Base-by-base conservation (phyloP, 1,284 basidiomycete genomes). In the Phaffia rhodozyma region DNA sequence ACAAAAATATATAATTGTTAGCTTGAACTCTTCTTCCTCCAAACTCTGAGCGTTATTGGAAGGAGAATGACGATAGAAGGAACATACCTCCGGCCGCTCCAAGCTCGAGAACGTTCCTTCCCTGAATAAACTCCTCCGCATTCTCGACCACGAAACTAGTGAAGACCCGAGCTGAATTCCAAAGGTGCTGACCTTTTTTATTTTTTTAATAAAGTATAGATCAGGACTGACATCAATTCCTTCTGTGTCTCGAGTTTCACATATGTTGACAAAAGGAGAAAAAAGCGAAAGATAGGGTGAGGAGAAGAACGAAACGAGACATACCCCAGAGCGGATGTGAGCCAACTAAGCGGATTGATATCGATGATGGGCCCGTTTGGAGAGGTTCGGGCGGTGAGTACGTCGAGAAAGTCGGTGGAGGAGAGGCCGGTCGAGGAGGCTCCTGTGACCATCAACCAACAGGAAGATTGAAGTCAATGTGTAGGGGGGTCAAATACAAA, bases 301-400 rank as follows among this genome's bases (percentile, higher is more conserved):
- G 34, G 13, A 49, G 43, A 30, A 29, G 3, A 60, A 23, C 32
- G 23, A 53, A n/a, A 34, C 49, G 11, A 32, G 29, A 77, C 85
- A 73, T 74, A 92, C 85, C 86, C 92, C 92, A 97, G 5, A 96
- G 78, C 1, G 91, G 88, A 73, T 96, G 91, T 2, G 80, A 82
- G 3, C 92, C 91, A 0, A 96, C 89, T 9, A 96, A 81, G 62
- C 84, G 79, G 56, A 94, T 84, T 4, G 78, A 74, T 13, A 93
- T 76, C 32, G 80, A 73, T 0, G 66, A 62, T 63, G 72, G 65
- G 2, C 67, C 67, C 0, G 65, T 60, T 25, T 61, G 54, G 16
- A 71, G 51, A 9, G 49, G 51, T 21, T 61, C 63, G 1, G 72
- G 71, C 5, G 71, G 65, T 9, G 69, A 68, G 66, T 77, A 77